phyloP scores from a whole-genome alignment of 306 rosid species.

The Cicer arietinum region DNA sequence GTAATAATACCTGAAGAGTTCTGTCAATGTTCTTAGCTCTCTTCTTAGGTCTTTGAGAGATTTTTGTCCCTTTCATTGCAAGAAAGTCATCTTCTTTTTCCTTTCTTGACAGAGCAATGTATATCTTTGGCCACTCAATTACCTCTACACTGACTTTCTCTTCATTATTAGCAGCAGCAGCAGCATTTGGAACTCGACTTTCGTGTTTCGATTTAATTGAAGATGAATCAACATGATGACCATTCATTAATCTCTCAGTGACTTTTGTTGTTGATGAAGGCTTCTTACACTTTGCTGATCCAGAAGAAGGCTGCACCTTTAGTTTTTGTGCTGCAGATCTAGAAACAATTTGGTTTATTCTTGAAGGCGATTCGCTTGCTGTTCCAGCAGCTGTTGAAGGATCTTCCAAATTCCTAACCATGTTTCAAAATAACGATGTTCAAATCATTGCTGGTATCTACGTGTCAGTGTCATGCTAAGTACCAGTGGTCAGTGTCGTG shows the following conservation, averaged over 20 bases:
- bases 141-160: constrained; percentile 54
- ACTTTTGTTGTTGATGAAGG: constrained; percentile 43
- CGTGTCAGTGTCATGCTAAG: too few species aligned
- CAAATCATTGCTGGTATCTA: too few species aligned
- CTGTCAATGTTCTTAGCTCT: constrained; percentile 75
- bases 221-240: constrained; percentile 47
- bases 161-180: constrained; percentile 36
- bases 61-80: constrained; percentile 83
- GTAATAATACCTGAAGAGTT: constrained; percentile 59
- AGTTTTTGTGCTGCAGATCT: constrained; percentile 61
- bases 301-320: constrained; percentile 49
- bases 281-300: constrained; percentile 57
- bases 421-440: constrained; percentile 9
- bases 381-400: constrained; percentile 44
- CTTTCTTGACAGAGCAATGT: constrained; percentile 67
- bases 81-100: constrained; percentile 89
- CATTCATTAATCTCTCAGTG: constrained; percentile 39
- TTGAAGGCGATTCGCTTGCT: constrained; percentile 59
- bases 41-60: constrained; percentile 81
- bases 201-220: constrained; percentile 48
- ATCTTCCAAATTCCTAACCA: constrained; percentile 68
- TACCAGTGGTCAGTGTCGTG: too few species aligned
- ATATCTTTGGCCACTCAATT: constrained; percentile 70
- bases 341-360: constrained; percentile 50
- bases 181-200: background rate